Base-by-base conservation (phyloP, 2,329 filamentous ascomycete genomes). In the Periconia sp. region DNA sequence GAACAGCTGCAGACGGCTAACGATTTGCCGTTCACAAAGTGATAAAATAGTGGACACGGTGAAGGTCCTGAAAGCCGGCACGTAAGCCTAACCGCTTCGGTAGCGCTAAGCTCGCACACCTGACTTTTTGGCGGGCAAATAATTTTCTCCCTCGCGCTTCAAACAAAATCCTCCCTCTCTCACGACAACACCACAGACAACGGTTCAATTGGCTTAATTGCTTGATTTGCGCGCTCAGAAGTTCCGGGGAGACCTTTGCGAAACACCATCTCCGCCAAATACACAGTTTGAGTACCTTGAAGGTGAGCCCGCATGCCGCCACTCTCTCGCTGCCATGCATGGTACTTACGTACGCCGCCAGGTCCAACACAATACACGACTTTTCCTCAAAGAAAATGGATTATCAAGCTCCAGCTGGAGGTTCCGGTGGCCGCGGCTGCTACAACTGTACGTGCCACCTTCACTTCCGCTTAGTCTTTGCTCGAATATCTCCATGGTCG, bases 401-500 rank as follows among this genome's bases (percentile, higher is more conserved):
- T 53, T 74, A 71, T 60, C 65, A 67, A 59, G 70, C 70, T 61
- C 63, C 64, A 54, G 60, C 61, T 58, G 61, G 65, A 58, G 68
- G 63, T 54, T 68, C 65, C 55, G 70, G 71, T 54, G 66, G 70
- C 62, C 71, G 72, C 58, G 72, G 72, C 61, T 75, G 72, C 68
- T 75, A 74, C 71, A 75, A 75, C 69, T 75, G 72, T 75, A 69
- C 63, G 72, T 37, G 13, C 15, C 33, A 37, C 13, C 10, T 72
- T 10, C 31, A 47, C 41, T 30, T 40, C 33, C 55, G 40, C 31
- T 55, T 49, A 45, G 10, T 37, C 13, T 53, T 33, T n/a, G 27
- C 7, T 20, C 15, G 30, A 14, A 41, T 33, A 31, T 50, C 31
- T 35, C 48, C 40, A 10, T 42, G 20, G 7, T 18, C 6, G 6